Conservation (phyloP, 2,329 filamentous ascomycete genomes). For the Emmonsiellopsis sp. region DNA sequence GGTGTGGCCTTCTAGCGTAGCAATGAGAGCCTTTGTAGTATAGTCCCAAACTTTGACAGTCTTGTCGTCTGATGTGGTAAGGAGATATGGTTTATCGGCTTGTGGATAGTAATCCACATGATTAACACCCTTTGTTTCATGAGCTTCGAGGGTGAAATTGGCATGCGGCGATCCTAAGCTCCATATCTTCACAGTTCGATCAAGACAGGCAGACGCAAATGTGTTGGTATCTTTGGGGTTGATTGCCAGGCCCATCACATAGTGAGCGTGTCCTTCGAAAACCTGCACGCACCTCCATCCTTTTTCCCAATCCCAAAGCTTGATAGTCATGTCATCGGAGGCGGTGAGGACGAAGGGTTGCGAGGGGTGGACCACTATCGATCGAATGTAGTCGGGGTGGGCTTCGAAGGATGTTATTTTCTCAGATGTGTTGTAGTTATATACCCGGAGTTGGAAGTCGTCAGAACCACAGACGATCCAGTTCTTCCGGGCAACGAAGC, state of each 20-base stretch:
- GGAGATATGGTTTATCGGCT: constrained; percentile 69
- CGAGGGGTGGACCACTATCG: constrained; percentile 89
- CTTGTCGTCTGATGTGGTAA: constrained; percentile 92
- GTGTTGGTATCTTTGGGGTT: constrained; percentile 96
- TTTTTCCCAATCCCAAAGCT: constrained; percentile 98
- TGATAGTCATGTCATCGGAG: constrained; percentile 97
- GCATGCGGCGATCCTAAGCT: constrained; percentile 85
- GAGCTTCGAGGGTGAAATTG: constrained; percentile 93
- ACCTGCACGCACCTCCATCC: constrained; percentile 96
- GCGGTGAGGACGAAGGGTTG: constrained; percentile 94
- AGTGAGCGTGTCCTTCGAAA: constrained; percentile 93
- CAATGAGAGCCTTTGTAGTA: constrained; percentile 94
- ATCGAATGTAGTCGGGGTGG: constrained; percentile 96
- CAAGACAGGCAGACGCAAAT: constrained; percentile 87
- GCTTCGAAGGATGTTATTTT: constrained; percentile 97
- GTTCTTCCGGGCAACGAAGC: constrained; percentile 96
- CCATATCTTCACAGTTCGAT: constrained; percentile 97
- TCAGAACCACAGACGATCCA: constrained; percentile 96
- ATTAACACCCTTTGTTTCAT: constrained; percentile 96
- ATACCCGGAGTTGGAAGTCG: constrained; percentile 81
- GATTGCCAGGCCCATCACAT: constrained; percentile 93
- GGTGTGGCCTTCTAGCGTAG: constrained; percentile 91
- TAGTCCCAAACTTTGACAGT: constrained; percentile 99
- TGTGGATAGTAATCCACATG: constrained; percentile 81
- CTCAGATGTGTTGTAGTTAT: constrained; percentile 99